Conservation (phyloP, 352 stramenopile species). For the Globisporangium canariense region DNA sequence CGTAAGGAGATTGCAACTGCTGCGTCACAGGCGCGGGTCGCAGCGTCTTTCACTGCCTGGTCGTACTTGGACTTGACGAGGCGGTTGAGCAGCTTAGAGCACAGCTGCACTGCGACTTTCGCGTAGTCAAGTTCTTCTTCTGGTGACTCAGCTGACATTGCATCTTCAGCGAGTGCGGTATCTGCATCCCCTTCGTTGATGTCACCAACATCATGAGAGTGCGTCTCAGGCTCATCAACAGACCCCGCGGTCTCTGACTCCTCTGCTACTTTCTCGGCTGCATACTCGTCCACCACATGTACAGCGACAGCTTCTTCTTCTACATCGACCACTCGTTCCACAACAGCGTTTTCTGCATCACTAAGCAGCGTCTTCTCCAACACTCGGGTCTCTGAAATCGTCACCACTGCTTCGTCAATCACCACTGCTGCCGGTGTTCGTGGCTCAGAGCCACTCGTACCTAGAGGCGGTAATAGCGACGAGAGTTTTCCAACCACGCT, state of each 20-base stretch:
- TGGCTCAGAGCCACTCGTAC: background rate
- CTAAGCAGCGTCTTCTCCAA: background rate
- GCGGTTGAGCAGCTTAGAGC: constrained; percentile 32
- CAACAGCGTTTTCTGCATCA: background rate
- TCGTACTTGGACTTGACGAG: constrained; percentile 47
- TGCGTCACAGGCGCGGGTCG: constrained; percentile 41
- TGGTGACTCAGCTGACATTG: background rate
- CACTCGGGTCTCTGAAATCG: background rate
- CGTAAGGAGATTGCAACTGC: constrained; percentile 32
- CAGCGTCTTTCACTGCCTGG: constrained; percentile 27
- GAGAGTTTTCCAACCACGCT: constrained; percentile 3
- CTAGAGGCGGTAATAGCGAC: background rate
- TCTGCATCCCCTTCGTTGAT: background rate
- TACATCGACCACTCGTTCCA: background rate
- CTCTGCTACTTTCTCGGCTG: background rate
- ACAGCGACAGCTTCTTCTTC: background rate
- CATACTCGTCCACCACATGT: background rate
- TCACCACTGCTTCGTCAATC: background rate
- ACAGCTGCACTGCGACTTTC: constrained; percentile 31
- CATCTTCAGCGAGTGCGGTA: background rate
- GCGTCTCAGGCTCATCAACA: background rate
- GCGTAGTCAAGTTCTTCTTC: constrained; percentile 21
- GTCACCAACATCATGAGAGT: background rate
- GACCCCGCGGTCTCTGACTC: background rate
- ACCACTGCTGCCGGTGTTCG: background rate